phyloP scores from a whole-genome alignment of 345 rosid species.

The Populus ilicifolia region DNA sequence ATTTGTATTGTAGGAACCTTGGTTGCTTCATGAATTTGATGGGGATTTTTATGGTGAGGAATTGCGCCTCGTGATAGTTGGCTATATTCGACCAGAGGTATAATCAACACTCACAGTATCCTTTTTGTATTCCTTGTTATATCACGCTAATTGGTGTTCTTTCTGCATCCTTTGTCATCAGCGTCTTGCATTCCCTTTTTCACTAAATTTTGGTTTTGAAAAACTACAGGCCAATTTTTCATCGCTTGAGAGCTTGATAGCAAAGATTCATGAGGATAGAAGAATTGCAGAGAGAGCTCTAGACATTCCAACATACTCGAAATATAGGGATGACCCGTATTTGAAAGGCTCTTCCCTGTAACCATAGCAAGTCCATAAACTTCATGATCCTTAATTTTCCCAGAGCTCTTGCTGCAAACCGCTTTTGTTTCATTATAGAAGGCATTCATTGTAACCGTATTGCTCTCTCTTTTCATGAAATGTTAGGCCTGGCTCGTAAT shows the following conservation, averaged over 20 bases:
- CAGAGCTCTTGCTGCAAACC: not conserved
- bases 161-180: not conserved
- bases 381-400: not conserved
- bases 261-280: constrained; percentile 74
- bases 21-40: constrained; percentile 80
- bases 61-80: constrained; percentile 65
- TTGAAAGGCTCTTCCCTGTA: constrained; percentile 29
- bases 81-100: constrained; percentile 93
- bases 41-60: constrained; percentile 93
- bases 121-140: not conserved
- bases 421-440: not conserved
- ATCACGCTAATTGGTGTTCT: not conserved
- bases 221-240: constrained; percentile 63
- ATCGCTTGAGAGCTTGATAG: constrained; percentile 60
- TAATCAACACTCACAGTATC: not conserved
- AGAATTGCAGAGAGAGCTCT: constrained; percentile 68
- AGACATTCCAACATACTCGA: constrained; percentile 60
- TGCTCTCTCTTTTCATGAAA: not conserved
- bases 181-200: not conserved
- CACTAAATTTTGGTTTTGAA: not conserved
- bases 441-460: not conserved
- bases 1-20: constrained; percentile 62
- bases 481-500: not conserved
- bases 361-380: not conserved
- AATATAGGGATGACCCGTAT: constrained; percentile 51